Conservation (phyloP, 352 stramenopile genomes). For the Phytophthora melonis region DNA sequence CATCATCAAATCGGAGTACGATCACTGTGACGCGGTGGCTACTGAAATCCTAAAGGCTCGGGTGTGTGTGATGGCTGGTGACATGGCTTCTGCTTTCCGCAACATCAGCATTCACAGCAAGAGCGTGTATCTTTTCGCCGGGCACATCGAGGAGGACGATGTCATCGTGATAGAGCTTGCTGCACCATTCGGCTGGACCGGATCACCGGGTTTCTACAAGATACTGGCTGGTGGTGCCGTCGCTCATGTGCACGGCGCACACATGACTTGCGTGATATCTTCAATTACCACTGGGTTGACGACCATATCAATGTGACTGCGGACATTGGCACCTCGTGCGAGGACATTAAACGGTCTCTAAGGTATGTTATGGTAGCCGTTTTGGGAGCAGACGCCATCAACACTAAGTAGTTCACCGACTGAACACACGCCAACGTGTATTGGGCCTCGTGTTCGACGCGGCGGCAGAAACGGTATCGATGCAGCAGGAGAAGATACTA, state of each 20-base stretch:
- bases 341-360: too few relatives aligned
- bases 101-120: slow-evolving; percentile 29
- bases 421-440: slow-evolving; percentile 13
- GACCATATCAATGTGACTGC: too few relatives aligned
- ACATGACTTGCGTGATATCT: slow-evolving; percentile 4
- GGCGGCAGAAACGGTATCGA: not conserved
- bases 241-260: slow-evolving; percentile 13
- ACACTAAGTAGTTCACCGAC: slow-evolving; percentile 26
- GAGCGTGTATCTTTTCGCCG: slow-evolving; percentile 21
- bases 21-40: slow-evolving; percentile 23
- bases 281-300: slow-evolving; percentile 6
- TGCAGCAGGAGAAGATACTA: slow-evolving; percentile 11
- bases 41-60: slow-evolving; percentile 3
- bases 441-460: slow-evolving; percentile 24
- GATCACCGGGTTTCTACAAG: slow-evolving; percentile 14
- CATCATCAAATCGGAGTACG: slow-evolving; percentile 24
- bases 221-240: slow-evolving; percentile 21
- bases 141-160: slow-evolving; percentile 22
- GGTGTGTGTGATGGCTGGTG: slow-evolving; percentile 15
- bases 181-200: slow-evolving; percentile 16
- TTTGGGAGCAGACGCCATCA: too few relatives aligned
- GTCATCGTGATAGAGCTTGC: slow-evolving; percentile 30
- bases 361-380: too few relatives aligned
- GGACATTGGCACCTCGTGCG: too few relatives aligned
- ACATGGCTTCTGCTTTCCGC: slow-evolving; percentile 19